Base-by-base conservation (phyloP, 305 asterid genomes). In the Rubia peregrina region DNA sequence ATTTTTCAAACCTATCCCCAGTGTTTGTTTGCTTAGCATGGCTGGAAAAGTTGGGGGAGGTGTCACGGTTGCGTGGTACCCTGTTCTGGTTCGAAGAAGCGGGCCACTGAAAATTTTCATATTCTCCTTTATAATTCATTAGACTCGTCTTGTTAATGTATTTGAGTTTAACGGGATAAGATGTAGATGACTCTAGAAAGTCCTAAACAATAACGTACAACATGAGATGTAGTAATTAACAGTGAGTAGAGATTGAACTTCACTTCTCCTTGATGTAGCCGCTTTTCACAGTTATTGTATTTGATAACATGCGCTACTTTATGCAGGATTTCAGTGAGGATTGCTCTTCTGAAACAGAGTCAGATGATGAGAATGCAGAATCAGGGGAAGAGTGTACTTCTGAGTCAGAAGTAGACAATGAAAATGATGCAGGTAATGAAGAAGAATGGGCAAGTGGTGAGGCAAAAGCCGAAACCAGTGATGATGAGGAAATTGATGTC, bases 391-490 rank as follows among this genome's bases (percentile, higher is more conserved):
- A 85, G 67, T 48, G 83, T 79, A 76, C 84, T 42, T 87, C 96
- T 17, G 97, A 94, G 60, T 88, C 97, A 64, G 99, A 94, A 80
- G 74, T 40, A 55, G 99, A 91, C 69, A 96, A 89, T 73, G 91
- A 84, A 73, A 89, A 87, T 77, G 89, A 83, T 72, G 89, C 83
- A 55, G 81, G 81, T 77, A 89, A 91, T 68, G 97, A 88, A 75
- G 99, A 88, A 73, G 96, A 89, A 65, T 87, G 85, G 85, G 75
- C 95, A 69, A 91, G 96, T 82, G 83, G 85, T 7, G 98, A 90
- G 79, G 82, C 83, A 61, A 88, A 71, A 81, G 69, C 89, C 6
- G 96, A 86, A 74, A 86, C 84, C 74, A 90, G 96, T 79, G 98
- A 89, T 41, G 88, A 91, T 69, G 97, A 91, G 65, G 97, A 89